Base-by-base conservation (phyloP, 2,329 filamentous ascomycete species). In the Aspergillus pseudoviridinutans region DNA sequence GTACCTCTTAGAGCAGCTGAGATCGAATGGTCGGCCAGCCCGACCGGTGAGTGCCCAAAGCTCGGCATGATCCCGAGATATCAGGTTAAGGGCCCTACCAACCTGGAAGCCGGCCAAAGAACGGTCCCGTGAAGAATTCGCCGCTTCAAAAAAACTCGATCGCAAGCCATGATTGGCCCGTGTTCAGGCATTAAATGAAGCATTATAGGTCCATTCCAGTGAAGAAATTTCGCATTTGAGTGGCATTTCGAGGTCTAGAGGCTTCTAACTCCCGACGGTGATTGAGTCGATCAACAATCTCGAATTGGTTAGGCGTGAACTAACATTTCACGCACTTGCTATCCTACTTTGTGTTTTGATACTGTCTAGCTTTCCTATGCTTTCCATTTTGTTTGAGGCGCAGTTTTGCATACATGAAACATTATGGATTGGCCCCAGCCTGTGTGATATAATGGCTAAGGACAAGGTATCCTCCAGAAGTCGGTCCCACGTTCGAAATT, bases 41-140 rank as follows among this genome's bases (percentile, higher is more conserved):
- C 27, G 53, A 22, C 46, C 49, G 28, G 22, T 14, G 22, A 12
- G 1, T 54, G 51, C 28, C 56, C 46, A 50, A 49, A 20, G 7
- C 47, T 57, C 57, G 54, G 54, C 28, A 35, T 59, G 46, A 54
- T 53, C 51, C 57, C 57, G 55, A 57, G 12, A 27, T 47, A n/a
- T 46, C 53, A 46, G 29, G 44, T 35, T 51, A 41, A 29, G 54
- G 14, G 17, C 14, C 32, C 32, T 35, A 35, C 4, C 32, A 17
- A 35, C 12, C 12, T 35, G 29, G 32, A 35, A 17, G 32, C 14
- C 14, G 14, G 14, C 14, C 14, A 38, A 32, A 10, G 12, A 17
- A 35, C 32, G 14, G 32, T 3, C 14, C 32, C 17, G 14, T 7
- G 32, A 35, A 14, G 7, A 17, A 38, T 38, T 38, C 14, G 32